A percentile compares a stretch with the other conserved stretches of the same genome.
Conservation (phyloP, 352 stramenopile species). For the Phytopythium litorale region DNA sequence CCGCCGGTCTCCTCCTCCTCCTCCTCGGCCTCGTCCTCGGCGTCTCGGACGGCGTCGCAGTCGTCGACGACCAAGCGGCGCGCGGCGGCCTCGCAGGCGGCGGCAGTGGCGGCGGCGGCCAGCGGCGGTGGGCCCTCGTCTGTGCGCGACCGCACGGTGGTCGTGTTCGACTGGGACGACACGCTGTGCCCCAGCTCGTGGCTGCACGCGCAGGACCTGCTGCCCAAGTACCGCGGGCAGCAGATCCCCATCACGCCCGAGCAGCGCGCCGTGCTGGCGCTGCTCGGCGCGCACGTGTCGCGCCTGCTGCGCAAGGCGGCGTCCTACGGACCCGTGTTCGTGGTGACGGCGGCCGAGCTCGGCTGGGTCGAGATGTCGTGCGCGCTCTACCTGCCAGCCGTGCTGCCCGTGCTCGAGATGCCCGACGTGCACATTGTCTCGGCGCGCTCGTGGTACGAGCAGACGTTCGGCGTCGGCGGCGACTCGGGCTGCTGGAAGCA, state of each 20-base stretch:
- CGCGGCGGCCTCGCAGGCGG: not conserved
- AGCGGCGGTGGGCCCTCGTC: slow-evolving; percentile 8
- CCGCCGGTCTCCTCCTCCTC: not conserved
- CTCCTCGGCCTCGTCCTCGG: not conserved
- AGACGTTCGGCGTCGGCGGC: slow-evolving; percentile 72
- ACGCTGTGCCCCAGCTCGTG: slow-evolving; percentile 85
- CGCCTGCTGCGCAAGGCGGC: slow-evolving; percentile 68
- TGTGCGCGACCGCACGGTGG: slow-evolving; percentile 73
- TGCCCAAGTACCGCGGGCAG: slow-evolving; percentile 78
- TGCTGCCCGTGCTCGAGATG: slow-evolving; percentile 61
- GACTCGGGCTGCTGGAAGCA: slow-evolving; percentile 83
- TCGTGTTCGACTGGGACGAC: slow-evolving; percentile 89
- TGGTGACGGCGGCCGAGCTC: slow-evolving; percentile 80
- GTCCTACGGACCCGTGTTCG: slow-evolving; percentile 76
- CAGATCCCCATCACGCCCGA: slow-evolving; percentile 49
- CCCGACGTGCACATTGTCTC: slow-evolving; percentile 85
- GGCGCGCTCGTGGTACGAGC: slow-evolving; percentile 82
- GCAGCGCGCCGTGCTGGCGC: slow-evolving; percentile 53
- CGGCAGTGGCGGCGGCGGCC: slow-evolving; percentile 9
- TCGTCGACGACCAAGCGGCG: slow-evolving; percentile 17
- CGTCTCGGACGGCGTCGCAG: not conserved
- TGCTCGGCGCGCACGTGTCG: slow-evolving; percentile 61
- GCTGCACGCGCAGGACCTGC: slow-evolving; percentile 74
- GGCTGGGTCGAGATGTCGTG: slow-evolving; percentile 85
- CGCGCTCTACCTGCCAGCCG: slow-evolving; percentile 65